Evolutionary conservation across 2,329 filamentous ascomycete species (phyloP).

Genomic region (Colletotrichum spinosum): DNA sequence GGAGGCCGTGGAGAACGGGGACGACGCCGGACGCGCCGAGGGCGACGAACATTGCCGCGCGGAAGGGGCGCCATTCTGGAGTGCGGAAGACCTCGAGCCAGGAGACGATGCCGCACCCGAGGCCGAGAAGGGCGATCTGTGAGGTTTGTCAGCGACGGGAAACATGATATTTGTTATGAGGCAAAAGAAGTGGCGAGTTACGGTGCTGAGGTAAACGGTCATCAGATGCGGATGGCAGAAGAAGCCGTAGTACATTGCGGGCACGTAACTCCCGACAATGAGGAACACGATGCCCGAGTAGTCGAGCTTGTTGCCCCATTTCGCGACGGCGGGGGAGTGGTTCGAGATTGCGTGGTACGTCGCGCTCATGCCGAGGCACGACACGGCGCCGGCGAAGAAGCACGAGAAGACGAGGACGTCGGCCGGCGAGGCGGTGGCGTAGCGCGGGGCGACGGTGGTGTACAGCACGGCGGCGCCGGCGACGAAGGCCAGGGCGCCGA

Average conservation of each 20-base stretch:
- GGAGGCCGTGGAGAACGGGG: slow-evolving; percentile 82
- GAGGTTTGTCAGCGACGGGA: slow-evolving; percentile 34
- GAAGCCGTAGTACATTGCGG: slow-evolving; percentile 89
- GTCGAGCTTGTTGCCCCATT: slow-evolving; percentile 91
- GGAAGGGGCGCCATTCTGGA: slow-evolving; percentile 84
- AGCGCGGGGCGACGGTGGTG: slow-evolving; percentile 71
- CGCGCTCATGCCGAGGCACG: slow-evolving; percentile 84
- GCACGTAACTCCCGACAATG: slow-evolving; percentile 92
- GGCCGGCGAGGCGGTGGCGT: slow-evolving; percentile 67
- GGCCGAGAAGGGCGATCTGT: slow-evolving; percentile 81
- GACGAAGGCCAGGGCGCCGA: slow-evolving; percentile 73
- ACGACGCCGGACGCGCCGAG: slow-evolving; percentile 88
- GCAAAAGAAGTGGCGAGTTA: slow-evolving; percentile 52
- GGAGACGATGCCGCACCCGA: slow-evolving; percentile 81
- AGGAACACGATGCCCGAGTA: slow-evolving; percentile 93
- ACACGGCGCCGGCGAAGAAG: slow-evolving; percentile 81
- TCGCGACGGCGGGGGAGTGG: slow-evolving; percentile 81
- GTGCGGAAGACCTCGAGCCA: slow-evolving; percentile 87
- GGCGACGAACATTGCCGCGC: slow-evolving; percentile 88
- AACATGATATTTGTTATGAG: neutral
- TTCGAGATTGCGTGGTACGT: slow-evolving; percentile 88
- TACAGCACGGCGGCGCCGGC: slow-evolving; percentile 65
- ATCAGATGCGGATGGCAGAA: slow-evolving; percentile 76
- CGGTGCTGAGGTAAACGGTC: slow-evolving; percentile 79
- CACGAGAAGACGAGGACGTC: slow-evolving; percentile 81